phyloP scores from a whole-genome alignment of 2,329 filamentous ascomycete species.

The Epichloe gansuensis region DNA sequence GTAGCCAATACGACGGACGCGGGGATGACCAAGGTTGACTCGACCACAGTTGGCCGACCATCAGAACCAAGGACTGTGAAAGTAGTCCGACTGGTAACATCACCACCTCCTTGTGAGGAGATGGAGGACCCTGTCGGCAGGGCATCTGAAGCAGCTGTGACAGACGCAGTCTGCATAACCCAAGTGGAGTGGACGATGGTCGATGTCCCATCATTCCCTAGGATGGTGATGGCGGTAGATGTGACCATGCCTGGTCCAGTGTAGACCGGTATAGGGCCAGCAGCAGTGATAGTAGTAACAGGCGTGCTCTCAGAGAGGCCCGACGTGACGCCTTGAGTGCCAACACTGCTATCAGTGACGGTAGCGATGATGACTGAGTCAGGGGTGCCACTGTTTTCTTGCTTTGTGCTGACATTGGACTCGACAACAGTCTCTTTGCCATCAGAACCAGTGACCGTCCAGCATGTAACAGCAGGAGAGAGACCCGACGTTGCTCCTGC shows the following conservation, averaged over 20 bases:
- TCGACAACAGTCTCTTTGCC: slow-evolving; percentile 21
- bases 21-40: slow-evolving; percentile 22
- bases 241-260: slow-evolving; percentile 4
- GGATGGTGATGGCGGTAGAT: slow-evolving; percentile 3
- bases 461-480: slow-evolving; percentile 10
- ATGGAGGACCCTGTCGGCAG: slow-evolving; percentile 1
- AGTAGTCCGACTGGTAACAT: slow-evolving; percentile 9
- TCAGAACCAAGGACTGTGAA: slow-evolving; percentile 21
- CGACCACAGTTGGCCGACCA: slow-evolving; percentile 21
- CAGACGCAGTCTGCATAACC: slow-evolving; percentile 3
- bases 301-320: slow-evolving; percentile 1
- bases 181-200: slow-evolving; percentile 7
- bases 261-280: slow-evolving; percentile 1
- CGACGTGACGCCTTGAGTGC: not conserved
- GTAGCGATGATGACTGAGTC: not conserved
- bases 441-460: slow-evolving; percentile 10
- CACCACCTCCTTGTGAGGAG: slow-evolving; percentile 4
- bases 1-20: slow-evolving; percentile 5
- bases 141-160: slow-evolving; percentile 3
- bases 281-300: slow-evolving; percentile 7
- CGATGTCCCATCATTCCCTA: slow-evolving; percentile 6
- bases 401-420: slow-evolving; percentile 12
- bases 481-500: not conserved
- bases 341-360: slow-evolving; percentile 1
- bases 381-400: not conserved